phyloP scores from a whole-genome alignment of 73 alveolate genomes.

The Tetrahymena thermophila region DNA sequence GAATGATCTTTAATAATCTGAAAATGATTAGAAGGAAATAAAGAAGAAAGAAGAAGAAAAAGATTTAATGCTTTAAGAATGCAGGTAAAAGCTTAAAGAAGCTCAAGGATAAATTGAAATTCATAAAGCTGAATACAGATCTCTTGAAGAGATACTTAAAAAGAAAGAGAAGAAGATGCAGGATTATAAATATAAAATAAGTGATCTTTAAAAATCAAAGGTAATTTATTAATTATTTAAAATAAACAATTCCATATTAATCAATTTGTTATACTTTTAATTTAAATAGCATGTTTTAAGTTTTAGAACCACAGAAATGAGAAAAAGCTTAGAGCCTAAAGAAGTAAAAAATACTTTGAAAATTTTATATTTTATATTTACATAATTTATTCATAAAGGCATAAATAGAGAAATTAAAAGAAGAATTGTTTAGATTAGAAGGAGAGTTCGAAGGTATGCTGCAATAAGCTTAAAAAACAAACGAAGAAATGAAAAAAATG shows the following conservation, averaged over 20 bases:
- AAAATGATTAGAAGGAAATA: slow-evolving; percentile 35
- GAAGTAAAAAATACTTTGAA: slow-evolving; percentile 31
- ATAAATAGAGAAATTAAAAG: slow-evolving; percentile 64
- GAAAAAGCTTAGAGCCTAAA: slow-evolving; percentile 73
- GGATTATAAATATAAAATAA: slow-evolving; percentile 70
- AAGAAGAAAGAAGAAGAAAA: slow-evolving; percentile 32
- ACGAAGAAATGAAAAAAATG: slow-evolving; percentile 67
- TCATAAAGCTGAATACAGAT: slow-evolving; percentile 64
- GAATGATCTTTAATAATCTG: slow-evolving; percentile 26
- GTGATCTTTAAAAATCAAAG: slow-evolving; percentile 73
- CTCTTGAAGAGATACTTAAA: slow-evolving; percentile 54
- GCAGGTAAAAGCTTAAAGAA: slow-evolving; percentile 50
- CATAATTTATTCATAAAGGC: neutral
- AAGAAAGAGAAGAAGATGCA: slow-evolving; percentile 74
- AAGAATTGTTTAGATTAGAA: slow-evolving; percentile 66
- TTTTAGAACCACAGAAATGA: slow-evolving; percentile 80
- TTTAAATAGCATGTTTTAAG: slow-evolving; percentile 58
- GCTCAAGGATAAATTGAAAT: slow-evolving; percentile 53
- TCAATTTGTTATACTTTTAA: neutral
- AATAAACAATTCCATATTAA: neutral
- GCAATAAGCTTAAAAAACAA: slow-evolving; percentile 41
- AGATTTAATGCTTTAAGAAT: slow-evolving; percentile 32
- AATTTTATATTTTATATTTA: neutral
- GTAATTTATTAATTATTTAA: too few relatives aligned
- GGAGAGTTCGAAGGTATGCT: slow-evolving; percentile 19